phyloP scores from a whole-genome alignment of 1,284 basidiomycete genomes.

The Sporisorium scitamineum region DNA sequence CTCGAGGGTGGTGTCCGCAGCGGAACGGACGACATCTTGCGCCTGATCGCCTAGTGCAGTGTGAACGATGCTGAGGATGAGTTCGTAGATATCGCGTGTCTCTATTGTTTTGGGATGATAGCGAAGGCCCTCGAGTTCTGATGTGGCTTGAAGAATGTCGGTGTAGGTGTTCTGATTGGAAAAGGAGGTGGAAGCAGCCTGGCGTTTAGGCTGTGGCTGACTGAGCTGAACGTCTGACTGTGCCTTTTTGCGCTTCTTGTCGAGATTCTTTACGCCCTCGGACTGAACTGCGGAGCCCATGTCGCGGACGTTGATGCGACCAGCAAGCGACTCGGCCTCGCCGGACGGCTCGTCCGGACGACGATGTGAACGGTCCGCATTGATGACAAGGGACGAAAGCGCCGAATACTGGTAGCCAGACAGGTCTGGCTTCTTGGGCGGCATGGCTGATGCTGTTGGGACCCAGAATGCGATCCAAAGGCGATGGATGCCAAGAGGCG shows the following conservation, averaged over 20 bases:
- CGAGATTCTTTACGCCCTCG: conserved; percentile 87
- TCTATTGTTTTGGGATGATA: conserved; percentile 94
- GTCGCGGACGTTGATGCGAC: conserved; percentile 87
- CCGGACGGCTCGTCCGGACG: conserved; percentile 84
- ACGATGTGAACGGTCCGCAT: conserved; percentile 58
- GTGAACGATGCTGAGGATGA: conserved; percentile 82
- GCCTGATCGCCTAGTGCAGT: conserved; percentile 86
- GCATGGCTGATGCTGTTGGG: conserved; percentile 39
- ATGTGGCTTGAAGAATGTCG: conserved; percentile 76
- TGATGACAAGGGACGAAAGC: conserved; percentile 66
- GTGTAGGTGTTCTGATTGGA: conserved; percentile 73
- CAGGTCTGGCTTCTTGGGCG: conserved; percentile 65
- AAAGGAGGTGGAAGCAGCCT: conserved; percentile 75
- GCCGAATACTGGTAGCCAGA: conserved; percentile 69
- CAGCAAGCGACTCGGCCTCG: conserved; percentile 90
- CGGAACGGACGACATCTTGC: conserved; percentile 92
- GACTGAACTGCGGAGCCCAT: conserved; percentile 93
- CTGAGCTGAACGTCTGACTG: conserved; percentile 52
- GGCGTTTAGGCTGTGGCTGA: conserved; percentile 43
- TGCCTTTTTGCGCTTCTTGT: conserved; percentile 82
- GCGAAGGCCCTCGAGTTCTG: conserved; percentile 83
- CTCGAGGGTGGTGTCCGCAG: conserved; percentile 90
- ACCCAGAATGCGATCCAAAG: neutral
- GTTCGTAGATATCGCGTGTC: conserved; percentile 92
- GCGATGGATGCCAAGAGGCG: neutral